These are phyloP conservation scores for Boletus semigastroideus DNA, from an alignment of 1,284 basidiomycete species.

Conservation along the genomic window DNA sequence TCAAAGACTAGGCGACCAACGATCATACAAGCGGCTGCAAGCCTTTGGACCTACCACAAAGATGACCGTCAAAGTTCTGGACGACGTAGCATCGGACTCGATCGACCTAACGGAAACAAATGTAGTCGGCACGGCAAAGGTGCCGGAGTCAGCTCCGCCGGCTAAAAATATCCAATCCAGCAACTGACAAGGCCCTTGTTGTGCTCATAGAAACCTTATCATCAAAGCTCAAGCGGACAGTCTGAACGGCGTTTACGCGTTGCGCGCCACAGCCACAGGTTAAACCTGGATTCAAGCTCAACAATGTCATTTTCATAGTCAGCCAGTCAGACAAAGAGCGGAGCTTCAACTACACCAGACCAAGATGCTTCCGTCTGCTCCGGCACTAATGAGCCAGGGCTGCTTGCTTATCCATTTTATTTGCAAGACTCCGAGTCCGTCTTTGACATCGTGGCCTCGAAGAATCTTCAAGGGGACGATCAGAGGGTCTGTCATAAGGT, in stretches of 20 bases:
- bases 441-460: conserved; percentile 80
- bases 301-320: conserved; percentile 30
- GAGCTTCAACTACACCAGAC: conserved; percentile 78
- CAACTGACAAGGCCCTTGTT: conserved; percentile 4
- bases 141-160: conserved; percentile 6
- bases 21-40: not conserved
- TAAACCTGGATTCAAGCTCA: conserved; percentile 24
- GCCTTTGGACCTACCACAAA: not conserved
- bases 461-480: conserved; percentile 98
- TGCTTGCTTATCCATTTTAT: conserved; percentile 87
- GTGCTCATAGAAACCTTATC: conserved; percentile 2
- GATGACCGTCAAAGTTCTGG: not conserved
- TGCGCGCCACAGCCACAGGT: conserved; percentile 14
- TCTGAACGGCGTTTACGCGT: conserved; percentile 11
- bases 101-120: conserved; percentile 13
- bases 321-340: conserved; percentile 30
- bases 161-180: not conserved
- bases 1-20: not conserved
- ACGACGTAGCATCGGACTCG: not conserved
- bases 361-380: conserved; percentile 87
- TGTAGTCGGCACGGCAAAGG: conserved; percentile 1
- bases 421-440: conserved; percentile 90
- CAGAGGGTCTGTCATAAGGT: conserved; percentile 93
- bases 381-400: conserved; percentile 93
- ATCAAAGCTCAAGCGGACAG: conserved; percentile 6